Base-by-base conservation (phyloP, 2,329 filamentous ascomycete species). In the Whalleya microplaca region DNA sequence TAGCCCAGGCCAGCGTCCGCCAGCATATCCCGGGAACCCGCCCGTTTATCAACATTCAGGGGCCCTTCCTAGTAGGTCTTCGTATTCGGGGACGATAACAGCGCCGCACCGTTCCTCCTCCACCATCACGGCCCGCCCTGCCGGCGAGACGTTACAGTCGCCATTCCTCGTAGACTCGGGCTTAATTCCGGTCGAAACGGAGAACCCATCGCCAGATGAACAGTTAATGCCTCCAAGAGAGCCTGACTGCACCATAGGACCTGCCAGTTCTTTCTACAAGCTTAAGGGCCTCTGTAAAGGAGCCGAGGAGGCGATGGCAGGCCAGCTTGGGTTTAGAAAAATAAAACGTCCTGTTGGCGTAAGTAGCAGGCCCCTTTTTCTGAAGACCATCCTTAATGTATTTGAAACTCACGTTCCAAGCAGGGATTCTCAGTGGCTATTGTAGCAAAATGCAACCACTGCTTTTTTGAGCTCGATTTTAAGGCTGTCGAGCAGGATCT, bases 201-300 rank as follows among this genome's bases (percentile, higher is more conserved):
- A 73, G 43, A 59, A 51, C 21, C 62, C 49, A 10, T 48, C 53
- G 16, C 55, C 45, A 9, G 60, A 59, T 41, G 60, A 57, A 8
- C 62, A 45, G 21, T 51, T 55, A 6, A 63, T 66, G 23, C 58
- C 59, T 27, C 50, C 55, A 37, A 63, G 65, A 50, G 65, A 70
- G 46, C 59, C 68, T 10, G 76, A 79, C 45, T 79, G 76, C 61
- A 74, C 64, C 5, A 81, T 84, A 37, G 75, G 70, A 2, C 67
- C 71, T 0, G 63, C 70, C 9, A 82, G 80, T 61, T 84, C 82
- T 0, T 84, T 84, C 59, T 78, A 80, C 48, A 70, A 78, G 9
- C 71, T 80, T 40, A 83, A 81, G 52, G 82, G 81, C 1, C 84
- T 85, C 62, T 85, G 83, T 43, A 76, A 79, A 19, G 82, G 82